phyloP scores from a whole-genome alignment of 1,284 basidiomycete genomes.

The Rhodofomes roseus region DNA sequence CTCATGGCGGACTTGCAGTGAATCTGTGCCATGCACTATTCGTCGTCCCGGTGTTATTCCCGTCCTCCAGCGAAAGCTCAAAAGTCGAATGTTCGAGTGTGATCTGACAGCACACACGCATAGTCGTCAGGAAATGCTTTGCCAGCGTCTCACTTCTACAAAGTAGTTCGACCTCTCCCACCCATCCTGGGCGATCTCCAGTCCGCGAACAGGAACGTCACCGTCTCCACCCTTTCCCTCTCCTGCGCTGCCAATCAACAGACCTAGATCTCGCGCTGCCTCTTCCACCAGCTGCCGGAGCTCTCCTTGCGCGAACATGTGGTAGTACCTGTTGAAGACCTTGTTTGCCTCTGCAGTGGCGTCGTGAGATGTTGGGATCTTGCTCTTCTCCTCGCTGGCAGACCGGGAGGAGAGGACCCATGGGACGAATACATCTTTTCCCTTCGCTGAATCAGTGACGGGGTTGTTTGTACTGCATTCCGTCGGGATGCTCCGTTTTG shows the following conservation, averaged over 20 bases:
- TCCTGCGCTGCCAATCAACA: slow-evolving; percentile 42
- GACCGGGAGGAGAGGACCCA: slow-evolving; percentile 48
- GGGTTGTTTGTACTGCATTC: neutral
- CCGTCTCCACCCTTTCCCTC: slow-evolving; percentile 9
- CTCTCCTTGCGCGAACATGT: slow-evolving; percentile 86
- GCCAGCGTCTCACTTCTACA: slow-evolving; percentile 67
- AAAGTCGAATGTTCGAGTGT: neutral
- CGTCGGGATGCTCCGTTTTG: slow-evolving; percentile 64
- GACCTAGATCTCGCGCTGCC: slow-evolving; percentile 59
- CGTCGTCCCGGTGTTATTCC: no score
- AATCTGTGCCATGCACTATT: neutral
- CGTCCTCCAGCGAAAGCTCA: no score
- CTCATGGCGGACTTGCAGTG: neutral
- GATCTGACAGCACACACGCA: neutral
- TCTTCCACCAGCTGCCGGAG: slow-evolving; percentile 55
- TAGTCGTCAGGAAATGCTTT: slow-evolving; percentile 6
- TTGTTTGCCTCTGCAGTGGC: slow-evolving; percentile 11
- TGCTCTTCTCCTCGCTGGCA: slow-evolving; percentile 17
- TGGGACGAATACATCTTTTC: slow-evolving; percentile 71
- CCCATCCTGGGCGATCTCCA: slow-evolving; percentile 68
- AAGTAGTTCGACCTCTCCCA: slow-evolving; percentile 89
- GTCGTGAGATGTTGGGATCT: slow-evolving; percentile 6
- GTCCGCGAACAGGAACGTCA: slow-evolving; percentile 33
- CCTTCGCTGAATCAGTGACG: slow-evolving; percentile 11
- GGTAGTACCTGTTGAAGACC: slow-evolving; percentile 87